Evolutionary conservation across 306 rosid species (phyloP).

Genomic region (Dalbergia cultrata): DNA sequence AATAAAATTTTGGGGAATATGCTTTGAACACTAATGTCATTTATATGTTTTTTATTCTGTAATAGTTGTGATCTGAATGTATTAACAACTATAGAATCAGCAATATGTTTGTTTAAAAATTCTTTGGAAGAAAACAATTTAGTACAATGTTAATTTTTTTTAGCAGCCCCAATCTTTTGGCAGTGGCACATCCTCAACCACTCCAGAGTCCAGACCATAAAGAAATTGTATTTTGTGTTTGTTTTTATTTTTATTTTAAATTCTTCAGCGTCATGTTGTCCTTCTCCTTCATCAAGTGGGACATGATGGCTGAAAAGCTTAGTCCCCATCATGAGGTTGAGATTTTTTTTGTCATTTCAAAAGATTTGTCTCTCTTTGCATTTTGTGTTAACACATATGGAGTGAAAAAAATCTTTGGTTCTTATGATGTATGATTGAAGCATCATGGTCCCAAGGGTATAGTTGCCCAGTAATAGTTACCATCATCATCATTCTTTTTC

Average conservation of each 20-base stretch:
- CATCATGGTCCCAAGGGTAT: conserved; percentile 16
- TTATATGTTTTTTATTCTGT: neutral
- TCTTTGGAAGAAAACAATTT: neutral
- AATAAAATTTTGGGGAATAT: conserved; percentile 53
- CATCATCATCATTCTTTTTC: conserved; percentile 6
- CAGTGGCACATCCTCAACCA: conserved; percentile 28
- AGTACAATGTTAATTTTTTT: neutral
- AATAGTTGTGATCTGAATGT: conserved; percentile 26
- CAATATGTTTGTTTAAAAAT: neutral
- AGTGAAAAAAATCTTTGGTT: conserved; percentile 33
- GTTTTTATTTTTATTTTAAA: too few relatives aligned
- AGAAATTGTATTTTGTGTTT: neutral
- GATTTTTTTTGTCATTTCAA: conserved; percentile 38
- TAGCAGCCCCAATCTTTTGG: conserved; percentile 19
- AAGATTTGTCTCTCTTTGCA: conserved; percentile 39
- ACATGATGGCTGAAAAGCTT: conserved; percentile 45
- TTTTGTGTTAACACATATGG: conserved; percentile 16
- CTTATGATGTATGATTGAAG: conserved; percentile 32
- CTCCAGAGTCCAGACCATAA: conserved; percentile 22
- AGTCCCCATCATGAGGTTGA: conserved; percentile 34
- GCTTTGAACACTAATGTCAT: conserved; percentile 41
- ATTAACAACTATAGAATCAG: neutral
- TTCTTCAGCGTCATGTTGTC: neutral
- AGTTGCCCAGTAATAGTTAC: neutral
- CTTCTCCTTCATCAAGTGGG: conserved; percentile 37